These are phyloP conservation scores for Diophrys sp. DNA, from an alignment of 73 alveolate genomes.

Conservation along the genomic window DNA sequence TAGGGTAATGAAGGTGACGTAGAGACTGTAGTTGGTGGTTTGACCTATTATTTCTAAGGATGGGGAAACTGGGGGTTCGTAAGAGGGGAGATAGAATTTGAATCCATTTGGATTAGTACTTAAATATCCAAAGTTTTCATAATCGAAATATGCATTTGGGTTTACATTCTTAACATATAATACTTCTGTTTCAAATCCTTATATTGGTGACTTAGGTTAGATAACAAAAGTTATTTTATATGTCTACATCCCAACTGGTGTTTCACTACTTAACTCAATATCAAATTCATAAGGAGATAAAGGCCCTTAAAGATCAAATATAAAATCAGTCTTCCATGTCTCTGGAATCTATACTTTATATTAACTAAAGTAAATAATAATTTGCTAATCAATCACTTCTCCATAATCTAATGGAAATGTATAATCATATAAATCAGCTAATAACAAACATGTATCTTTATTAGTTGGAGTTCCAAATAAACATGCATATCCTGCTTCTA, in stretches of 20 bases:
- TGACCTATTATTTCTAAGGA: background rate
- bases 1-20: background rate
- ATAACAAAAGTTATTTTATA: no score
- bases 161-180: no score
- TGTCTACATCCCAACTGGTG: no score
- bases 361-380: no score
- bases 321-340: no score
- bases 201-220: no score
- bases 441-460: slow-evolving; percentile 15
- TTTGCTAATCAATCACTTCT: background rate
- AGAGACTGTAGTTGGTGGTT: background rate
- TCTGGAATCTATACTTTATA: no score
- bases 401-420: slow-evolving; percentile 22
- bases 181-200: no score
- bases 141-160: background rate
- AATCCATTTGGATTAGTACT: background rate
- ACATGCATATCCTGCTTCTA: slow-evolving; percentile 45
- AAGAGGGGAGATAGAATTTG: background rate
- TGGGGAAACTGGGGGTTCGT: background rate
- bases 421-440: slow-evolving; percentile 15
- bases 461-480: background rate
- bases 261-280: no score
- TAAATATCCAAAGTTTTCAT: background rate
- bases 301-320: no score
- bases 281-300: no score